Evolutionary conservation across 2,329 filamentous ascomycete species (phyloP).

Genomic region (Botrytis hyacinthi): DNA sequence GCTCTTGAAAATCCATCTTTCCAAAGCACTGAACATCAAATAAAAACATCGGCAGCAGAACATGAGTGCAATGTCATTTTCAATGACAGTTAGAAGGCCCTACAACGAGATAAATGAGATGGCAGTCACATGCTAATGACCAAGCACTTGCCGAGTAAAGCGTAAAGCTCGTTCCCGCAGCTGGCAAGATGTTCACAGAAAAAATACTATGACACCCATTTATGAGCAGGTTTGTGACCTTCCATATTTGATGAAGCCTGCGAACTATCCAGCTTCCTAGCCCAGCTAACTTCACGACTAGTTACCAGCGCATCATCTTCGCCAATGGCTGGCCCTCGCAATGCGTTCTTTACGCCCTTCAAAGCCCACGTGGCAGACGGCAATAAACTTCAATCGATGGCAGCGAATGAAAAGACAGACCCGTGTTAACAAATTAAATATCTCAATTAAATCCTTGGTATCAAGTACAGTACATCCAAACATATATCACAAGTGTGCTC

Average conservation of each 20-base stretch:
- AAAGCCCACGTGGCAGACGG: background rate
- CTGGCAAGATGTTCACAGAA: background rate
- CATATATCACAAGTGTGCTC: constrained; percentile 48
- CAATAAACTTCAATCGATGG: background rate
- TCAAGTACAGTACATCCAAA: constrained; percentile 20
- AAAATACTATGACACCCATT: background rate
- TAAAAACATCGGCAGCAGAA: background rate
- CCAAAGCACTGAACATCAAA: background rate
- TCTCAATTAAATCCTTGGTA: constrained; percentile 16
- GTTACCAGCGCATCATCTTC: background rate
- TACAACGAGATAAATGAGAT: background rate
- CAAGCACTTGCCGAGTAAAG: background rate
- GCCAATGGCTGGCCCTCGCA: no score
- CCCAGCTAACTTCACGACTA: background rate
- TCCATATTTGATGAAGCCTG: background rate
- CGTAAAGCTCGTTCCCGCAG: background rate
- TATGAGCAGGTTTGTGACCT: no score
- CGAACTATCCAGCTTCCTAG: background rate
- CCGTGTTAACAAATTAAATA: background rate
- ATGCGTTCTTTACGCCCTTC: background rate
- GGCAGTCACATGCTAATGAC: background rate
- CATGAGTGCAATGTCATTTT: background rate
- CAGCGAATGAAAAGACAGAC: background rate
- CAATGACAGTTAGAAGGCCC: background rate
- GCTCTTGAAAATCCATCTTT: background rate